Conservation (phyloP, 306 rosid genomes). For the Cicer cuneatum region DNA sequence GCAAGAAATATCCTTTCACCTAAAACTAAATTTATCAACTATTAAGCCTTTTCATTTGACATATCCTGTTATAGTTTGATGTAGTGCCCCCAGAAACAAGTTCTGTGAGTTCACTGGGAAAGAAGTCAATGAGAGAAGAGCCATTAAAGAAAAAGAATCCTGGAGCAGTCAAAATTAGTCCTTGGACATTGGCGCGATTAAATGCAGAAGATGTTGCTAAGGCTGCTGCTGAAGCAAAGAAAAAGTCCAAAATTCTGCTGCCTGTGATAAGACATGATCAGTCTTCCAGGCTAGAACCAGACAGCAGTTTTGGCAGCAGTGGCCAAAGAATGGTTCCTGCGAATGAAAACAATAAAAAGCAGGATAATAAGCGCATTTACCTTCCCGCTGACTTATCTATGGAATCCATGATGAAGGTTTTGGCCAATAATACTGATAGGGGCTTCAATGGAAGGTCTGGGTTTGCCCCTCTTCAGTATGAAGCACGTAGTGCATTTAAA, state of each 20-base stretch:
- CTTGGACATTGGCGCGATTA: conserved; percentile 91
- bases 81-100: conserved; percentile 89
- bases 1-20: neutral
- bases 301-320: conserved; percentile 68
- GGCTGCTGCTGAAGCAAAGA: conserved; percentile 95
- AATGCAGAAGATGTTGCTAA: conserved; percentile 89
- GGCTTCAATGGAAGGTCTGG: conserved; percentile 60
- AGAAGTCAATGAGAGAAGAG: conserved; percentile 62
- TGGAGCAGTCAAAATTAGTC: conserved; percentile 82
- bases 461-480: conserved; percentile 82
- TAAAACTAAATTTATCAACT: neutral
- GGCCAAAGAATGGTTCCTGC: conserved; percentile 62
- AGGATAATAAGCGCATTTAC: conserved; percentile 65
- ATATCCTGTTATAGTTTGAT: conserved; percentile 61
- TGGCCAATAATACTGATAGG: conserved; percentile 51
- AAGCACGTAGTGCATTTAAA: conserved; percentile 76
- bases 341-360: conserved; percentile 67
- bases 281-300: conserved; percentile 56
- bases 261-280: conserved; percentile 67
- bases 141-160: conserved; percentile 72
- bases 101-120: conserved; percentile 83
- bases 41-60: neutral
- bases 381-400: conserved; percentile 74
- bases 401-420: conserved; percentile 57
- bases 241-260: conserved; percentile 86